Percentiles rank a stretch among this genome's conserved stretches.
Conservation (phyloP, 2,329 filamentous ascomycete species). For the Penicillium sp. region DNA sequence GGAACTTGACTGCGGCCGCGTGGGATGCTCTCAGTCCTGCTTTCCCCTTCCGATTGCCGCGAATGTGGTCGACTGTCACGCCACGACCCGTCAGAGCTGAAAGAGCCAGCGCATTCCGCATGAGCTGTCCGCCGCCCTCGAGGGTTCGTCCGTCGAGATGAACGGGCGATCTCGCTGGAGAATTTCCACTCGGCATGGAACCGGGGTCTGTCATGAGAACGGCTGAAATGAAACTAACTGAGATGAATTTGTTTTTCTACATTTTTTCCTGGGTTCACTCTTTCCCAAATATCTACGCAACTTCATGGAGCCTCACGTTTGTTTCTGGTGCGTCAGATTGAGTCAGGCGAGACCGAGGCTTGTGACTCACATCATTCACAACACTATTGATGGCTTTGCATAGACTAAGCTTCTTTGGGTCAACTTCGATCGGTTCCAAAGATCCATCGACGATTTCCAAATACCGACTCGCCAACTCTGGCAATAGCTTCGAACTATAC, state of each 20-base stretch:
- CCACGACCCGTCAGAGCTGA: constrained; percentile 53
- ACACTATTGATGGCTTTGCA: neutral
- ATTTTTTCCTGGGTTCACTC: neutral
- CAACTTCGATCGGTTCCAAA: neutral
- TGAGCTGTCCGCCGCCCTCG: constrained; percentile 62
- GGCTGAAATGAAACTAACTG: neutral
- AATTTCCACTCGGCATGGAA: constrained; percentile 1
- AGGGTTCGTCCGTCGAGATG: constrained; percentile 56
- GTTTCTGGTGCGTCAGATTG: neutral
- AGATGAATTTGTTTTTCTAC: neutral
- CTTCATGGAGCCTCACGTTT: neutral
- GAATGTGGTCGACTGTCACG: constrained; percentile 53
- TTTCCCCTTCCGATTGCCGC: constrained; percentile 51
- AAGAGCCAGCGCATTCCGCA: constrained; percentile 56
- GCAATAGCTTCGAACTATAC: neutral
- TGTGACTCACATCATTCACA: neutral
- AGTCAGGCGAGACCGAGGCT: neutral
- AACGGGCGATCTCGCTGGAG: constrained; percentile 21
- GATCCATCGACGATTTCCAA: neutral
- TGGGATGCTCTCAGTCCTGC: constrained; percentile 59
- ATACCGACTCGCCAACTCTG: neutral
- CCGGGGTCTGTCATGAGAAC: neutral
- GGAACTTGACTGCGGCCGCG: constrained; percentile 54
- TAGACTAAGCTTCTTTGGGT: neutral
- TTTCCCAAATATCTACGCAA: neutral